Evolutionary conservation across 2,329 filamentous ascomycete species (phyloP).

Genomic region (Fusarium sp.): DNA sequence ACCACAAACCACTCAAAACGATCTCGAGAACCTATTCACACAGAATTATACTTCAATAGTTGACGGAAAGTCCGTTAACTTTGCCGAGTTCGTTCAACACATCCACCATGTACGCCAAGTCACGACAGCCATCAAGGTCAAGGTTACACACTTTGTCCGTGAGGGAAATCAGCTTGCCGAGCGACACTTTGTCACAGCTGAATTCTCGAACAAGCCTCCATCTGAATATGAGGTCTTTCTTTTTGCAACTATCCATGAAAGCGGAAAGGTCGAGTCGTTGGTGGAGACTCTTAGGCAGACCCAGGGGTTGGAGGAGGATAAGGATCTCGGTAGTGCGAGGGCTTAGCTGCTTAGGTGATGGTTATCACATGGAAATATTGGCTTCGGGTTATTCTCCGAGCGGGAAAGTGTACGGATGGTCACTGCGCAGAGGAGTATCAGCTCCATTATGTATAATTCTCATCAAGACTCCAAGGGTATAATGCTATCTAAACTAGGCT

Average conservation of each 20-base stretch:
- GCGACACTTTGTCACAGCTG: not conserved
- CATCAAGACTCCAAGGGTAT: constrained; percentile 16
- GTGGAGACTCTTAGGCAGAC: constrained; percentile 5
- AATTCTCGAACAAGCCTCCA: constrained; percentile 4
- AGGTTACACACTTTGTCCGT: constrained; percentile 4
- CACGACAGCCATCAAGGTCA: constrained; percentile 2
- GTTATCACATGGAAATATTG: not conserved
- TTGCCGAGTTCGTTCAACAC: not conserved
- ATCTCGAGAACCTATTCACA: not conserved
- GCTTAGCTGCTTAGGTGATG: not conserved
- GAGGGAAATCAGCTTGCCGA: constrained; percentile 7
- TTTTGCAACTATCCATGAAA: not conserved
- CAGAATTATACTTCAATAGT: not conserved
- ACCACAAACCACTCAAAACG: not conserved
- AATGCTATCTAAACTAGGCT: constrained; percentile 6
- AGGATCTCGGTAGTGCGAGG: not conserved
- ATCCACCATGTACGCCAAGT: constrained; percentile 4
- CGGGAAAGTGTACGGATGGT: too few species aligned
- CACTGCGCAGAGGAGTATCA: too few species aligned
- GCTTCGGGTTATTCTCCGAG: too few species aligned
- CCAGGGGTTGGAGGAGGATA: not conserved
- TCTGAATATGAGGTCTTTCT: constrained; percentile 7
- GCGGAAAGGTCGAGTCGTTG: not conserved
- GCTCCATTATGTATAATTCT: not conserved
- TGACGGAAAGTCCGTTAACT: not conserved